phyloP scores from a whole-genome alignment of 108 stramenopile species.

The Pinguiococcus pyrenoidosus region DNA sequence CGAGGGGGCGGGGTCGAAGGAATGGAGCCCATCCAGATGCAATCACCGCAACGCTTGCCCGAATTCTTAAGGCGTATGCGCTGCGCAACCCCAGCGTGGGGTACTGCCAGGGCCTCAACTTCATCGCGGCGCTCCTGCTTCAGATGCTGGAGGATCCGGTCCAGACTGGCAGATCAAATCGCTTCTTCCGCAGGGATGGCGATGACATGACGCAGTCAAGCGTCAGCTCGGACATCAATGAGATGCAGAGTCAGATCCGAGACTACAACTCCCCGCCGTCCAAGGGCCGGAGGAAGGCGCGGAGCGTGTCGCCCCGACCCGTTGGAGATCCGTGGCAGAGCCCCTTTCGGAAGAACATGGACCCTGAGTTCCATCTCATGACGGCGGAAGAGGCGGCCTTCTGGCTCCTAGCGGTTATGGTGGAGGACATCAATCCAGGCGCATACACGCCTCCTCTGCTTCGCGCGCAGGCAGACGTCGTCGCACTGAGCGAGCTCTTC shows the following conservation, averaged over 20 bases:
- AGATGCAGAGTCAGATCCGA: no score
- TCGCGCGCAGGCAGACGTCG: conserved; percentile 1
- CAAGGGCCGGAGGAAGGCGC: no score
- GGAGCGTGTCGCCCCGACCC: no score
- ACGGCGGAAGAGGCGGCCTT: conserved; percentile 8
- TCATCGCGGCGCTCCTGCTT: conserved; percentile 26
- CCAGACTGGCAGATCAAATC: not conserved
- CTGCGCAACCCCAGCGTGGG: conserved; percentile 24
- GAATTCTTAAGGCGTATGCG: conserved; percentile 22
- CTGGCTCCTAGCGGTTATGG: conserved; percentile 1
- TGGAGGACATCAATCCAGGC: not conserved
- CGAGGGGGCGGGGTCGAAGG: no score
- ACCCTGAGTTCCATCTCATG: not conserved
- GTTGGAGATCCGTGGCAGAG: no score
- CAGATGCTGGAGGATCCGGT: not conserved
- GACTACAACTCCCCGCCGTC: no score
- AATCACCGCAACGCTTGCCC: conserved; percentile 1
- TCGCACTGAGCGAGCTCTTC: conserved; percentile 1
- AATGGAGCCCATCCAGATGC: no score
- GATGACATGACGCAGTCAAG: not conserved
- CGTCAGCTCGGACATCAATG: no score
- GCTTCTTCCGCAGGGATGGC: not conserved
- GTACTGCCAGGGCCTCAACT: conserved; percentile 35
- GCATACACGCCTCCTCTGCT: not conserved
- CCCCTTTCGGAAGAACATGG: no score